Conservation (phyloP, 1,139 yeast species). For the Nakaseomyces nivariensis region DNA sequence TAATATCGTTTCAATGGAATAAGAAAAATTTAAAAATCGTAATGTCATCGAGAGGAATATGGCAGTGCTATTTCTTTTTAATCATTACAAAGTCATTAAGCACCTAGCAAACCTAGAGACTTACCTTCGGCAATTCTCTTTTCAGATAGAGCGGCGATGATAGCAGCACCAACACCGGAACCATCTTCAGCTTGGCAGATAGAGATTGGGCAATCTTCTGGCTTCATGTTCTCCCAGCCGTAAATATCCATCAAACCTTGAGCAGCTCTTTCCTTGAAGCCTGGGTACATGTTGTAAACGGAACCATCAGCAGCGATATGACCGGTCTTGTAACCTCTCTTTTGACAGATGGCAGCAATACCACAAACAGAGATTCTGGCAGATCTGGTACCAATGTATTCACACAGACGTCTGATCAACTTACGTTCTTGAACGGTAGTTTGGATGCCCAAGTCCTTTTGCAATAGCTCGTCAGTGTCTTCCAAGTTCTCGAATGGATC, state of each 20-base stretch:
- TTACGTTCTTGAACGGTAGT: slow-evolving; percentile 75
- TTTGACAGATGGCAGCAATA: slow-evolving; percentile 86
- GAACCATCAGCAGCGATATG: slow-evolving; percentile 98
- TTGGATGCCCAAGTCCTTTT: slow-evolving; percentile 44
- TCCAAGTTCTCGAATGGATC: slow-evolving; percentile 82
- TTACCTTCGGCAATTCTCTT: slow-evolving; percentile 60
- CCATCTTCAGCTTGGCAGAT: slow-evolving; percentile 95
- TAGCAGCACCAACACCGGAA: slow-evolving; percentile 96
- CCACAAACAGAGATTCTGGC: slow-evolving; percentile 93
- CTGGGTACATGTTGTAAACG: slow-evolving; percentile 87
- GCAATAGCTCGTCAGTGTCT: slow-evolving; percentile 63
- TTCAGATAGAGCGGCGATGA: slow-evolving; percentile 89
- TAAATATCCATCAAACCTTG: slow-evolving; percentile 82
- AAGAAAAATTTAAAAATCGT: not conserved
- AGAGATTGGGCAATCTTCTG: slow-evolving; percentile 57
- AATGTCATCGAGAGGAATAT: not conserved
- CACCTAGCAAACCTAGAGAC: slow-evolving; percentile 54
- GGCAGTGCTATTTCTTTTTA: not conserved
- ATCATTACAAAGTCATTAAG: slow-evolving; percentile 3
- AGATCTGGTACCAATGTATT: slow-evolving; percentile 82
- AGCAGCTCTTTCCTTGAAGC: slow-evolving; percentile 82
- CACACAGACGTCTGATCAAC: slow-evolving; percentile 73
- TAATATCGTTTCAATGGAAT: slow-evolving; percentile 1
- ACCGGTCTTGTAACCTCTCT: slow-evolving; percentile 67
- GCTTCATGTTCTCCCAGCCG: slow-evolving; percentile 50